These are phyloP conservation scores for Cryptosporidium muris DNA, from an alignment of 169 alveolate species.

Conservation along the genomic window DNA sequence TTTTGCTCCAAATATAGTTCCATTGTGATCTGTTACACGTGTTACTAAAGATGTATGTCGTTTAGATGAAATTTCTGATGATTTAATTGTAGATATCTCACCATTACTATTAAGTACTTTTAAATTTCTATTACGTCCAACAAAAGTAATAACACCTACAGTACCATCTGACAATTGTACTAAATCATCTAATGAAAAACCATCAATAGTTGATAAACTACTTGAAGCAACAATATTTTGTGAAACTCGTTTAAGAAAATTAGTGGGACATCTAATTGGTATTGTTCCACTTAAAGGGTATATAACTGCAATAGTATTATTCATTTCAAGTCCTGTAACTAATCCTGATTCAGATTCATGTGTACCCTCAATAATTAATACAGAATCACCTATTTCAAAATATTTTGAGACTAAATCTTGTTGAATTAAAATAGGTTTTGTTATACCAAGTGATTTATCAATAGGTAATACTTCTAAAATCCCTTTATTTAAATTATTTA, in stretches of 20 bases:
- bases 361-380: constrained; percentile 81
- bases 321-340: constrained; percentile 72
- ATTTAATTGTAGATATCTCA: constrained; percentile 26
- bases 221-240: constrained; percentile 63
- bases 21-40: constrained; percentile 56
- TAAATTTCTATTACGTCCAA: constrained; percentile 78
- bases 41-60: constrained; percentile 50
- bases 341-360: constrained; percentile 85
- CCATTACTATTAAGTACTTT: constrained; percentile 74
- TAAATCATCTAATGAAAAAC: constrained; percentile 82
- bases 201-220: constrained; percentile 77
- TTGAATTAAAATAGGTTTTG: constrained; percentile 77
- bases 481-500: constrained; percentile 78
- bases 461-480: constrained; percentile 66
- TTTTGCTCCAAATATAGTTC: constrained; percentile 55
- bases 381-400: constrained; percentile 85
- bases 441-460: constrained; percentile 80
- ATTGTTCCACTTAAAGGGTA: constrained; percentile 58
- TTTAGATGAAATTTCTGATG: constrained; percentile 65
- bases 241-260: constrained; percentile 33
- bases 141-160: constrained; percentile 82
- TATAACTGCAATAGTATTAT: constrained; percentile 24
- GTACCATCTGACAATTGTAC: constrained; percentile 82
- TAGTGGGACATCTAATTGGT: constrained; percentile 58
- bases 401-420: constrained; percentile 75